Conservation (phyloP, 2,329 filamentous ascomycete genomes). For the Chrysosporium keratinophilum region DNA sequence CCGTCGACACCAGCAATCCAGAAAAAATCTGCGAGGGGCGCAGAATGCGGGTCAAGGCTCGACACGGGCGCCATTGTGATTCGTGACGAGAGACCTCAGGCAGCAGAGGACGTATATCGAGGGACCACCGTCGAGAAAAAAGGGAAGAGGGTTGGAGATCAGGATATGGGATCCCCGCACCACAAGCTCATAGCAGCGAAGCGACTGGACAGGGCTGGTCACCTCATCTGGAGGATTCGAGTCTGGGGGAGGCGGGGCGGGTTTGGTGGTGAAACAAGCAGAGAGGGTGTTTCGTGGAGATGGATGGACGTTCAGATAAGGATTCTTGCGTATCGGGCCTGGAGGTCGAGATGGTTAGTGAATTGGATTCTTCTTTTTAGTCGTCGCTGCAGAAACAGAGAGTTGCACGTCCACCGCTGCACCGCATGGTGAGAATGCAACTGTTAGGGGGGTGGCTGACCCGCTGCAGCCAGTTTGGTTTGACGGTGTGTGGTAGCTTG, state of each 20-base stretch:
- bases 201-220: not conserved
- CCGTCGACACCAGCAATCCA: slow-evolving; percentile 49
- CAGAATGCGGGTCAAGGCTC: slow-evolving; percentile 35
- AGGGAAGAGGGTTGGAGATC: slow-evolving; percentile 5
- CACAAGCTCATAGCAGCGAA: slow-evolving; percentile 13
- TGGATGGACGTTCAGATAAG: slow-evolving; percentile 3
- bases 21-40: slow-evolving; percentile 56
- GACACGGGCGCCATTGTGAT: slow-evolving; percentile 27
- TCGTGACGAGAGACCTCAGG: not conserved
- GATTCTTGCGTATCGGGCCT: slow-evolving; percentile 14
- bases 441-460: slow-evolving; percentile 13
- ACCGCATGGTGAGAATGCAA: slow-evolving; percentile 9
- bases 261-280: slow-evolving; percentile 12
- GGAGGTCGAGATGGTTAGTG: slow-evolving; percentile 19
- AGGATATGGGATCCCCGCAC: slow-evolving; percentile 12
- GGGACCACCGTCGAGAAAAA: not conserved
- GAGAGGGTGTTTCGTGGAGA: slow-evolving; percentile 5
- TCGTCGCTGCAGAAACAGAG: slow-evolving; percentile 7
- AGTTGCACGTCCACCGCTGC: slow-evolving; percentile 5
- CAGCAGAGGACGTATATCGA: not conserved
- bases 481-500: slow-evolving; percentile 3
- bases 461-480: slow-evolving; percentile 1
- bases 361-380: not conserved
- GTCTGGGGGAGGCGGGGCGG: slow-evolving; percentile 3
- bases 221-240: not conserved